Evolutionary conservation across 306 rosid genomes (phyloP).

Genomic region (Bauhinia variegata): DNA sequence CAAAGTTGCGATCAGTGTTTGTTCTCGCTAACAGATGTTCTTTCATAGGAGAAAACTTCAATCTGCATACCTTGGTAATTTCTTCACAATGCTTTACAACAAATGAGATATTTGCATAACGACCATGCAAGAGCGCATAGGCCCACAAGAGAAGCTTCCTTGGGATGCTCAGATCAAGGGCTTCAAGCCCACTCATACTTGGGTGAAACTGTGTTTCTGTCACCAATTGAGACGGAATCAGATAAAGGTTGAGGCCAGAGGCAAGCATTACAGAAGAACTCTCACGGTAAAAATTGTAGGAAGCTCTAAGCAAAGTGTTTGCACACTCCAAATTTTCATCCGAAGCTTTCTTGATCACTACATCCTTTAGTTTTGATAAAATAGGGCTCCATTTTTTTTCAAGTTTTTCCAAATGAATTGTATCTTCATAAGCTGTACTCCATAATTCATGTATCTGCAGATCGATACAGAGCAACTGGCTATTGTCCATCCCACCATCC

Average conservation of each 20-base stretch:
- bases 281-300: constrained; percentile 88
- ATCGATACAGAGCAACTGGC: constrained; percentile 77
- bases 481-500: constrained; percentile 58
- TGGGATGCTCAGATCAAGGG: constrained; percentile 88
- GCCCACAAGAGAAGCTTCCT: constrained; percentile 99
- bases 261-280: constrained; percentile 77
- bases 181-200: constrained; percentile 64
- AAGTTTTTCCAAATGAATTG: constrained; percentile 51
- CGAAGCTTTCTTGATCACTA: constrained; percentile 58
- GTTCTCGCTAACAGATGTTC: constrained; percentile 26
- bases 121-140: constrained; percentile 71
- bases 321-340: constrained; percentile 83
- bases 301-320: constrained; percentile 74
- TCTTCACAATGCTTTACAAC: constrained; percentile 98
- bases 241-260: constrained; percentile 74
- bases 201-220: constrained; percentile 60
- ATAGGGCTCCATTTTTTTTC: constrained; percentile 67
- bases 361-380: constrained; percentile 60
- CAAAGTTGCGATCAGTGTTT: constrained; percentile 27
- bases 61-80: constrained; percentile 74
- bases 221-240: constrained; percentile 61
- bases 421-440: constrained; percentile 81
- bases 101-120: constrained; percentile 68
- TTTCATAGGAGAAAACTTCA: constrained; percentile 30
- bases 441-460: constrained; percentile 76